Percentiles rank a stretch among this genome's conserved stretches.
Evolutionary conservation across 192 early-diverging fungal species (phyloP).

Genomic region (Rhizophagus clarus): DNA sequence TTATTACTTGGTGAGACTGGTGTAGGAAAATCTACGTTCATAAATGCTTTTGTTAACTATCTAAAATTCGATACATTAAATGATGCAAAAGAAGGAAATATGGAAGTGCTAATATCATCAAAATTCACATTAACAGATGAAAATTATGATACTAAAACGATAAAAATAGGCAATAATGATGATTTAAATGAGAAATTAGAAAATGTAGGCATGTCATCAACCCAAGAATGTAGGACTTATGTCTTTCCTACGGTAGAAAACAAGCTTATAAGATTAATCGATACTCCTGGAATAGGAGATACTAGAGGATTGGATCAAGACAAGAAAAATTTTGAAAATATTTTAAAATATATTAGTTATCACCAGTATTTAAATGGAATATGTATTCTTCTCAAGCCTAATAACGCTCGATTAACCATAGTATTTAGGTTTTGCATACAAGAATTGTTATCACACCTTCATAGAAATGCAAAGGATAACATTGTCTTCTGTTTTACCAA

Average conservation of each 20-base stretch:
- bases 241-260: constrained; percentile 27
- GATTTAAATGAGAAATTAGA: constrained; percentile 26
- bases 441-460: constrained; percentile 33
- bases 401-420: constrained; percentile 17
- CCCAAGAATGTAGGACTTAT: constrained; percentile 30
- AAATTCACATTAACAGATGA: constrained; percentile 23
- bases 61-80: constrained; percentile 33
- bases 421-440: constrained; percentile 36
- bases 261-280: constrained; percentile 33
- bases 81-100: constrained; percentile 22
- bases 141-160: constrained; percentile 16
- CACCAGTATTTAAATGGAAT: constrained; percentile 29
- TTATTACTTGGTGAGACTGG: constrained; percentile 20
- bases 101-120: constrained; percentile 31
- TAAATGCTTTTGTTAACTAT: constrained; percentile 40
- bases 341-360: constrained; percentile 28
- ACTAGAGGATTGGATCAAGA: constrained; percentile 36
- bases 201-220: constrained; percentile 24
- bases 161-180: constrained; percentile 28
- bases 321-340: constrained; percentile 36
- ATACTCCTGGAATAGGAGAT: constrained; percentile 37
- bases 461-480: constrained; percentile 35
- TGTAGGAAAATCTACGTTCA: constrained; percentile 40
- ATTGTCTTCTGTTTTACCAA: constrained; percentile 41
- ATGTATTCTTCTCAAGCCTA: constrained; percentile 33